A percentile compares a stretch with the other conserved stretches of the same genome.
Evolutionary conservation across 2,329 filamentous ascomycete species (phyloP).

Genomic region (Colletotrichum magnum): DNA sequence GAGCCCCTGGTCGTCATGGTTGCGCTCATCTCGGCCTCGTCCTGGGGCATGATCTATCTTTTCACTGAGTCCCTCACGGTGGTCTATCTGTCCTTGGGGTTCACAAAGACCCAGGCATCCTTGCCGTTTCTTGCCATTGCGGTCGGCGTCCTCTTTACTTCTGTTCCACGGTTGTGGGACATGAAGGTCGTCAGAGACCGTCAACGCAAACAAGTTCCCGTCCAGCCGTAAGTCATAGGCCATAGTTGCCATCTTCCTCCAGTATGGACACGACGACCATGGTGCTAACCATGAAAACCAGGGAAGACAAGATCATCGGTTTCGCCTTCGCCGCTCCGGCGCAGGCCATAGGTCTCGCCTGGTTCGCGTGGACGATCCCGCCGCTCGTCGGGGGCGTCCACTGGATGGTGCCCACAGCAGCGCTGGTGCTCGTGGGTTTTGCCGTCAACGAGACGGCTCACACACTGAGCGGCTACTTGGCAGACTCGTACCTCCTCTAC

Average conservation of each 20-base stretch:
- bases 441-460: slow-evolving; percentile 57
- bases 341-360: slow-evolving; percentile 59
- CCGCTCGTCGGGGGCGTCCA: slow-evolving; percentile 49
- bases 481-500: slow-evolving; percentile 46
- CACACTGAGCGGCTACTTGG: slow-evolving; percentile 46
- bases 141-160: slow-evolving; percentile 56
- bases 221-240: slow-evolving; percentile 36
- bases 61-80: slow-evolving; percentile 59
- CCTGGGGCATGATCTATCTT: slow-evolving; percentile 63
- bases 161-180: slow-evolving; percentile 60
- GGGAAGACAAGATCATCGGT: slow-evolving; percentile 47
- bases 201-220: slow-evolving; percentile 32
- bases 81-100: slow-evolving; percentile 55
- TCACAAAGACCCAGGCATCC: slow-evolving; percentile 51
- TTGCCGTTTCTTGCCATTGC: slow-evolving; percentile 57
- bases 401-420: slow-evolving; percentile 57
- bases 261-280: neutral
- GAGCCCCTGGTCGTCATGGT: slow-evolving; percentile 62
- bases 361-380: slow-evolving; percentile 63
- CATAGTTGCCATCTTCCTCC: too few species aligned
- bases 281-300: slow-evolving; percentile 3
- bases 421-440: slow-evolving; percentile 61
- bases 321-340: slow-evolving; percentile 60
- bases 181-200: slow-evolving; percentile 43
- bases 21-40: slow-evolving; percentile 57